A percentile compares a stretch with the other conserved stretches of the same genome.
These are phyloP conservation scores for Xylariaceae sp. DNA, from an alignment of 2,329 filamentous ascomycete genomes.

Conservation along the genomic window DNA sequence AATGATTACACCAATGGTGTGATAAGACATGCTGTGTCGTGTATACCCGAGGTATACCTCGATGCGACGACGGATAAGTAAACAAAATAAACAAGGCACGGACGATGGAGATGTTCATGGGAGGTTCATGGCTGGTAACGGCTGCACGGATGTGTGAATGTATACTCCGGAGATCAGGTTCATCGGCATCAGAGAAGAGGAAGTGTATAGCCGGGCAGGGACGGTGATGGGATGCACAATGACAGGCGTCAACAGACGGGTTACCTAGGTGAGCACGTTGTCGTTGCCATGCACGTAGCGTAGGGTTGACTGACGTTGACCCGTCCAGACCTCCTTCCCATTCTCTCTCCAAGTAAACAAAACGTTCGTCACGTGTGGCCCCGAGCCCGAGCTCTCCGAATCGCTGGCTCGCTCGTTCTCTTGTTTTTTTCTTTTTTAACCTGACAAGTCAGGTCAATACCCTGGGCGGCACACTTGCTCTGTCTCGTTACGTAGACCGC, in stretches of 20 bases:
- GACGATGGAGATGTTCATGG: neutral
- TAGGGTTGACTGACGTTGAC: neutral
- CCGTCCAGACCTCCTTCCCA: neutral
- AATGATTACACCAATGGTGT: neutral
- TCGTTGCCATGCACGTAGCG: neutral
- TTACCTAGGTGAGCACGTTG: neutral
- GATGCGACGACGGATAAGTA: neutral
- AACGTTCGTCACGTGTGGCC: neutral
- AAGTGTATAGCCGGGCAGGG: neutral
- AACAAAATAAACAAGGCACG: neutral
- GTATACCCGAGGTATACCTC: neutral
- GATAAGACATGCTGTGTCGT: neutral
- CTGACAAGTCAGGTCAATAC: neutral
- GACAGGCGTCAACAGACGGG: neutral
- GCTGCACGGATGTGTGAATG: neutral
- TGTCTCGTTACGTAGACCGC: neutral
- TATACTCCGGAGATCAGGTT: neutral
- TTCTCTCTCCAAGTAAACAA: neutral
- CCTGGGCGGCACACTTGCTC: neutral
- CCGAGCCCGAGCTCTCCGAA: neutral
- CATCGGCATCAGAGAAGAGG: neutral
- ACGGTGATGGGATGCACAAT: neutral
- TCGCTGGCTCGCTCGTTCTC: neutral
- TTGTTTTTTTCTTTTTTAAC: neutral
- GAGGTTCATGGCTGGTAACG: neutral